phyloP scores from a whole-genome alignment of 2,329 filamentous ascomycete genomes.

The Xylariaceae sp. region DNA sequence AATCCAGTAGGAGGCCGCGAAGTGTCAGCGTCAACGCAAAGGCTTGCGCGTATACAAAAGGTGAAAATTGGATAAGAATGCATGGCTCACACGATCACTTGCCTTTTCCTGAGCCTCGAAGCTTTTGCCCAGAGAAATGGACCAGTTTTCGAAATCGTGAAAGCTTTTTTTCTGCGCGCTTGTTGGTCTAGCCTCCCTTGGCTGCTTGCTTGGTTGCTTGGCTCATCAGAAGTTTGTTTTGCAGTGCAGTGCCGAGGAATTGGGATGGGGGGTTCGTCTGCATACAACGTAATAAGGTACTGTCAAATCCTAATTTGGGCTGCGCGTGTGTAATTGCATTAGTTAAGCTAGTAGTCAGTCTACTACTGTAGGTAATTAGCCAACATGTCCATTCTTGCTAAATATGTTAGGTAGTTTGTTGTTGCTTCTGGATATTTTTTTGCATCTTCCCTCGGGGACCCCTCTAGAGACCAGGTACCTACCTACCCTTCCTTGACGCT shows the following conservation, averaged over 20 bases:
- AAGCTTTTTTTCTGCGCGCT: not conserved
- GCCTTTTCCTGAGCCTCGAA: not conserved
- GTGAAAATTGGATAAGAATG: not conserved
- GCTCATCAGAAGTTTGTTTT: not conserved
- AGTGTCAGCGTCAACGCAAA: not conserved
- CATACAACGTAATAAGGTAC: too few relatives aligned
- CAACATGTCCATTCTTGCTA: too few relatives aligned
- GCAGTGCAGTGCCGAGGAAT: not conserved
- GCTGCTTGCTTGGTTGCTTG: not conserved
- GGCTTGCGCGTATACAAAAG: constrained; percentile 13
- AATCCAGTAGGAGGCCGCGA: not conserved
- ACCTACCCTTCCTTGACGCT: not conserved
- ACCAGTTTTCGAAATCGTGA: not conserved
- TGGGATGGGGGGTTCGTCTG: too few relatives aligned
- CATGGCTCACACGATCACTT: constrained; percentile 30
- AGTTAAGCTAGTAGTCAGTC: too few relatives aligned
- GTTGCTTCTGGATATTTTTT: too few relatives aligned
- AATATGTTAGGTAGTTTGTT: too few relatives aligned
- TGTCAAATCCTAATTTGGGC: too few relatives aligned
- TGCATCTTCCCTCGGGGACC: too few relatives aligned
- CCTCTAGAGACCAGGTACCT: too few relatives aligned
- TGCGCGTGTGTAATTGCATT: too few relatives aligned
- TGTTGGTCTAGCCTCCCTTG: not conserved
- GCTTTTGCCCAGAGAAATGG: not conserved
- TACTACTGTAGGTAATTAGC: too few relatives aligned